phyloP scores from a whole-genome alignment of 2,329 filamentous ascomycete species.

The Periconia sp. region DNA sequence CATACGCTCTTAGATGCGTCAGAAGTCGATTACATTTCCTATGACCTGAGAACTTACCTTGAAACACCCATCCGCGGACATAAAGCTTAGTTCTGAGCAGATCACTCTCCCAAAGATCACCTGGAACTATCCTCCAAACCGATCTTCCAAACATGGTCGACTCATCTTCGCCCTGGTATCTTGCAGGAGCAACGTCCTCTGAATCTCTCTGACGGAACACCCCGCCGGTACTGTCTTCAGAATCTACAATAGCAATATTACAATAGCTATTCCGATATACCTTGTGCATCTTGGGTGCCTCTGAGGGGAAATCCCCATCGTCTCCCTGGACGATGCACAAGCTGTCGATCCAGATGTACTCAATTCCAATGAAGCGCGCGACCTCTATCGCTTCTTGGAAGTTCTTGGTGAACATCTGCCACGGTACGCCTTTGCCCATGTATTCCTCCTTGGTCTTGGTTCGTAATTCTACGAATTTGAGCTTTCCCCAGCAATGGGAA shows the following conservation, averaged over 20 bases:
- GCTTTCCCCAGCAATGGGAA: constrained; percentile 32
- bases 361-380: constrained; percentile 22
- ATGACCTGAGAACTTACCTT: constrained; percentile 20
- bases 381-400: constrained; percentile 33
- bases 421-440: constrained; percentile 22
- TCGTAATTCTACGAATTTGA: constrained; percentile 12
- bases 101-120: constrained; percentile 25
- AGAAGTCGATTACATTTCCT: neutral
- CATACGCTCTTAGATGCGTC: constrained; percentile 26
- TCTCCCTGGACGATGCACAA: constrained; percentile 25
- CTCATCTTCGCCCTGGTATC: constrained; percentile 11
- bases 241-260: constrained; percentile 35
- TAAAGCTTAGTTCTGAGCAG: constrained; percentile 26
- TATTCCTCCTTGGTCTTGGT: constrained; percentile 11
- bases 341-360: constrained; percentile 37
- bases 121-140: constrained; percentile 23
- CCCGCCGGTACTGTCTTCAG: constrained; percentile 22
- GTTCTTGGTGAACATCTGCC: constrained; percentile 22
- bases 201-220: constrained; percentile 25
- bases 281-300: constrained; percentile 30
- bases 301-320: constrained; percentile 23
- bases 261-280: constrained; percentile 37
- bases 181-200: constrained; percentile 16
- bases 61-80: constrained; percentile 35
- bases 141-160: constrained; percentile 18